Base-by-base conservation (phyloP, 345 rosid genomes). In the Lumnitzera littorea region DNA sequence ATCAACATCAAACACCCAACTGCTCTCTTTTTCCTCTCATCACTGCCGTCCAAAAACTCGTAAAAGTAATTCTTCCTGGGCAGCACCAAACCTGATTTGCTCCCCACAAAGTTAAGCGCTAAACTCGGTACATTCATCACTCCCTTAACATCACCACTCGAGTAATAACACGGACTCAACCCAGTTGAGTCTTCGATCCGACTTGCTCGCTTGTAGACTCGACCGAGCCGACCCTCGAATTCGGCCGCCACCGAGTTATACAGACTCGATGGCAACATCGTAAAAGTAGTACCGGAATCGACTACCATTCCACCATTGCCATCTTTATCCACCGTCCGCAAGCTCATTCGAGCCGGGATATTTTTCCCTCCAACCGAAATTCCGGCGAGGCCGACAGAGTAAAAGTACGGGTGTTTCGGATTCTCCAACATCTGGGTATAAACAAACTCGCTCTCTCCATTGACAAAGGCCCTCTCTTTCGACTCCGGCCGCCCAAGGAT, bases 221-320 rank as follows among this genome's bases (percentile, higher is more conserved):
- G 77, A 15, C 87, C 82, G 11, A 89, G 79, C 68, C 81, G 80
- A 53, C 62, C 67, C 1, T 85, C 83, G 29, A 89, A 92, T 74
- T 87, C 96, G 3, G 68, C 66, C 67, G 82, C 88, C 27, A 94
- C 80, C 7, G 86, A 60, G 15, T 67, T 61, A 56, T 87, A 86
- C 50, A 89, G 66, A 66, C 79, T 76, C 62, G 90, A 76, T 0
- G 97, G 97, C 52, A 94, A 66, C 99, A 94, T 89, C 24, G 99
- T 94, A 62, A 87, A 87, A 31, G 99, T 94, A 0, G 99, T 89
- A 46, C 99, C 99, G 0, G 97, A 94, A 49, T 89, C 99, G 25
- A 94, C 95, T 13, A 94, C 97, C 57, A 89, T 43, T 65, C 99
- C 99, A 16, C 99, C 99, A 0, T 81, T 75, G 1, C 97, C 97